Evolutionary conservation across 306 rosid genomes (phyloP).

Genomic region (Calophaca sinica): DNA sequence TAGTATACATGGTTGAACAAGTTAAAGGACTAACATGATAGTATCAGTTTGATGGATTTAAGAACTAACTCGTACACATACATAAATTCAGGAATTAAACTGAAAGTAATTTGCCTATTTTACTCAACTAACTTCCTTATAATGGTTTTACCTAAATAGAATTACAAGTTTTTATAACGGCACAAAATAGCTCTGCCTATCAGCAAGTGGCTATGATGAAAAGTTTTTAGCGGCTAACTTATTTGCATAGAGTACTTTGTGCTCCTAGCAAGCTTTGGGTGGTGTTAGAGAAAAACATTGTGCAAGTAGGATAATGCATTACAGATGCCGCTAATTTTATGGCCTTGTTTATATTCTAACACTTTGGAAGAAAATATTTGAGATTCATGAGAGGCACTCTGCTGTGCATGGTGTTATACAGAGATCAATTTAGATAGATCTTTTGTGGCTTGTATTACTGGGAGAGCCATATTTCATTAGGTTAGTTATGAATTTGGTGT

Average conservation of each 20-base stretch:
- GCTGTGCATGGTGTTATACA: not conserved
- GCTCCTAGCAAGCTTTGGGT: not conserved
- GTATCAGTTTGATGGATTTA: not conserved
- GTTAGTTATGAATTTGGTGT: constrained; percentile 26
- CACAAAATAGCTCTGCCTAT: not conserved
- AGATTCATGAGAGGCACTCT: not conserved
- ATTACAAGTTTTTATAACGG: not conserved
- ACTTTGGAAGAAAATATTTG: constrained; percentile 12
- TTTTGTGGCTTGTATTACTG: constrained; percentile 9
- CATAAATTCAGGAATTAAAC: not conserved
- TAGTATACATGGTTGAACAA: not conserved
- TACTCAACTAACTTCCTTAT: constrained; percentile 1
- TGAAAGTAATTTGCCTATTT: not conserved
- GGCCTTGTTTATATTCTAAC: constrained; percentile 2
- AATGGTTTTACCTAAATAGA: not conserved
- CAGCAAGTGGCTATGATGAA: constrained; percentile 26
- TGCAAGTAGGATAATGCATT: constrained; percentile 6
- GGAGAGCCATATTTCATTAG: not conserved
- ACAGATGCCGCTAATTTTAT: constrained; percentile 2
- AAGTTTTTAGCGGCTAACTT: not conserved
- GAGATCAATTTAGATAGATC: constrained; percentile 4
- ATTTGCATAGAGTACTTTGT: constrained; percentile 16
- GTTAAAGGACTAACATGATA: not conserved
- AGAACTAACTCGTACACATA: not conserved
- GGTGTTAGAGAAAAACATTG: constrained; percentile 7